Conservation (phyloP, 495 filamentous ascomycete species). For the Penicillium turbatum region DNA sequence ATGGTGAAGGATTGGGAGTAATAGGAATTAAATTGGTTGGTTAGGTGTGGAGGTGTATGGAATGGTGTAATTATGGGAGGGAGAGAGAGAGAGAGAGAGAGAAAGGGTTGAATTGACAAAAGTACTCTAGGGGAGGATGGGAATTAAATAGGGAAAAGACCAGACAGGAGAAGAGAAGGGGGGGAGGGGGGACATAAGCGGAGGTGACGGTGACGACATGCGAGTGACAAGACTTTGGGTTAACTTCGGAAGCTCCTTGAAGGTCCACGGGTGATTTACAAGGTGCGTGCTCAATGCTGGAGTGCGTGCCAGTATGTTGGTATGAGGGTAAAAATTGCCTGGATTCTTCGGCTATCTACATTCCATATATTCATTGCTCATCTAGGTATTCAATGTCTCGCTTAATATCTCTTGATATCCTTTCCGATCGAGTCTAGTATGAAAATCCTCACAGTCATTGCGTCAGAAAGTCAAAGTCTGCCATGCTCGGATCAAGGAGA, state of each 20-base stretch:
- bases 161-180: conserved; percentile 15
- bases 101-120: background rate
- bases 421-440: no score
- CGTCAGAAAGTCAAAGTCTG: conserved; percentile 44
- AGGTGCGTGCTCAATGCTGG: conserved; percentile 14
- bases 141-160: conserved; percentile 8
- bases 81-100: conserved; percentile 6
- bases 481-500: conserved; percentile 45
- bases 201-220: conserved; percentile 30
- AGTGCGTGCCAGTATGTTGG: conserved; percentile 13
- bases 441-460: conserved; percentile 13
- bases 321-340: background rate
- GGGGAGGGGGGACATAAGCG: conserved; percentile 21
- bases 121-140: conserved; percentile 1
- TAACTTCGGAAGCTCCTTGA: background rate
- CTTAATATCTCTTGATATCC: conserved; percentile 1
- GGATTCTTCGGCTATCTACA: conserved; percentile 10
- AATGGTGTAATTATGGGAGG: no score
- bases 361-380: conserved; percentile 5
- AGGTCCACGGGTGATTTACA: conserved; percentile 16
- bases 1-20: conserved; percentile 30
- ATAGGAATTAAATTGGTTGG: background rate
- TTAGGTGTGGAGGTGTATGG: background rate
- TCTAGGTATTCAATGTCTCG: background rate
- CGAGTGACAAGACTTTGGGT: conserved; percentile 7